Percentiles rank a stretch among this genome's conserved stretches.
phyloP scores from a whole-genome alignment of 1,139 yeast species.

The Candida glucosophila region DNA sequence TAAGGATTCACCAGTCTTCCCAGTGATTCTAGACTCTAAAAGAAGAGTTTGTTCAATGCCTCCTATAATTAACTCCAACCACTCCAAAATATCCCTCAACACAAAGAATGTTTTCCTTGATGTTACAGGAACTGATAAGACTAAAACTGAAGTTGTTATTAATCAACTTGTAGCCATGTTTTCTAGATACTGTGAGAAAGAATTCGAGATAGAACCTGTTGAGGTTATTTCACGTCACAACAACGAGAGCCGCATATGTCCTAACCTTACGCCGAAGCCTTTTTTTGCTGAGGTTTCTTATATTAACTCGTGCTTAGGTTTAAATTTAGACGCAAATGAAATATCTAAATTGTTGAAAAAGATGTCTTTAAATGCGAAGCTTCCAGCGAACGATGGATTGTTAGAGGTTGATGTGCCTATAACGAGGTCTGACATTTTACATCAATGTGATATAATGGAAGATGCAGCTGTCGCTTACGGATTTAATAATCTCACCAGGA shows the following conservation, averaged over 20 bases:
- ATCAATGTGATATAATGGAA: slow-evolving; percentile 98
- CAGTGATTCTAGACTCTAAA: slow-evolving; percentile 76
- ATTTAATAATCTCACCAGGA: slow-evolving; percentile 75
- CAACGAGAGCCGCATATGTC: slow-evolving; percentile 66
- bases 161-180: slow-evolving; percentile 95
- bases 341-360: slow-evolving; percentile 61
- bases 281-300: slow-evolving; percentile 74
- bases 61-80: slow-evolving; percentile 92
- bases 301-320: slow-evolving; percentile 88
- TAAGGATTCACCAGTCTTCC: slow-evolving; percentile 82
- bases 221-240: slow-evolving; percentile 80
- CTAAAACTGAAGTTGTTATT: slow-evolving; percentile 85
- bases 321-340: slow-evolving; percentile 59
- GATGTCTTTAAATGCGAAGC: slow-evolving; percentile 71
- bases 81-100: slow-evolving; percentile 75
- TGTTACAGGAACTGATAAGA: slow-evolving; percentile 89
- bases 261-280: slow-evolving; percentile 58
- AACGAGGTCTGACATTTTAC: slow-evolving; percentile 92
- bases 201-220: slow-evolving; percentile 83
- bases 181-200: slow-evolving; percentile 70
- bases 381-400: slow-evolving; percentile 40
- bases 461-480: slow-evolving; percentile 98
- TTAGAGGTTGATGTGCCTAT: slow-evolving; percentile 76
- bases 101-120: slow-evolving; percentile 90
- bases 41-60: slow-evolving; percentile 87